Evolutionary conservation across 1,284 basidiomycete species (phyloP), one percentile per base, ranked within the genome.

Genomic region (Pyrrhoderma noxium): DNA sequence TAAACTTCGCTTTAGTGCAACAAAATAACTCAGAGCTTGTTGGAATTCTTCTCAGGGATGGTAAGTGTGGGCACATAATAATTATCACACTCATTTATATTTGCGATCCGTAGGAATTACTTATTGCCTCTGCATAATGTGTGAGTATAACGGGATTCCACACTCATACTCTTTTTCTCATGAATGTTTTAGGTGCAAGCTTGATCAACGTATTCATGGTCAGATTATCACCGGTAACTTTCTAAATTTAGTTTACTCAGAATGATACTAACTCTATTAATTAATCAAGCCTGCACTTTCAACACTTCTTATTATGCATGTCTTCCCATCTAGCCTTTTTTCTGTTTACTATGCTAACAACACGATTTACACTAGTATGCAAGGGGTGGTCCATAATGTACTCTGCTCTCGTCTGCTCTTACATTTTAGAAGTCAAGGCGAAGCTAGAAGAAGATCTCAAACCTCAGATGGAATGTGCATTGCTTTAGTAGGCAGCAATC

Each of bases 51-150:
- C 14, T 51, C 14, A 39, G 40, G 18, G 50, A 51, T 34, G 50
- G 50, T 46, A 23, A 21, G 46, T 38, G 5, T 31, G 18, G n/a
- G n/a, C 16, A 40, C n/a, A 8, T 22, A 8, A 40, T 5, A 22
- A 18, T n/a, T 22, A 40, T n/a, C n/a, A n/a, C n/a, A n/a, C 5
- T 40, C n/a, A n/a, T n/a, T 40, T 22, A 40, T 31, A 14, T 18
- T 37, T 19, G 43, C 4, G 3, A 1, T 51, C 16, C 13, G 9
- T 18, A 51, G 49, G 49, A 7, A 36, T 53, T 13, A 18, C 49
- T 16, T 53, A 53, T 49, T 53, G 47, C 31, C 36, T 49, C 22
- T 49, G 47, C 41, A 45, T 53, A 18, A 45, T 49, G 44, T 31
- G 41, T 45, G 13, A 27, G 43, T 19, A 2, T 31, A n/a, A 27